A percentile compares a stretch with the other conserved stretches of the same genome.
These are phyloP conservation scores for Xenoacremonium recifei DNA, from an alignment of 2,329 filamentous ascomycete genomes.

Conservation along the genomic window DNA sequence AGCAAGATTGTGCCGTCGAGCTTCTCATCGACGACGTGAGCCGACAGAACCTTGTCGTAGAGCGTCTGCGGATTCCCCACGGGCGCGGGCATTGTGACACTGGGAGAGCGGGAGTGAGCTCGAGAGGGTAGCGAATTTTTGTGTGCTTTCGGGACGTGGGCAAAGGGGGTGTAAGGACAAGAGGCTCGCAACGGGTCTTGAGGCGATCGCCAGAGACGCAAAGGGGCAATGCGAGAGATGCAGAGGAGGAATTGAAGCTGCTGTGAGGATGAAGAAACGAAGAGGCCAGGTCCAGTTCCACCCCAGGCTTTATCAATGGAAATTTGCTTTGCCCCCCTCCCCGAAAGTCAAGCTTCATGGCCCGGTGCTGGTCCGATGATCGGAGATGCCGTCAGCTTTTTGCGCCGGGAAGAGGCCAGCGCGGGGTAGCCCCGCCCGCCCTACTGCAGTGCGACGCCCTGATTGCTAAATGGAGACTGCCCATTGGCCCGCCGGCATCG, in stretches of 20 bases:
- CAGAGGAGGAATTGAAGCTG: conserved; percentile 8
- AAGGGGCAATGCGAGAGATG: too few species aligned
- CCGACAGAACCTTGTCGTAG: conserved; percentile 96
- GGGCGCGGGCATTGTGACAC: conserved; percentile 69
- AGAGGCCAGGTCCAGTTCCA: conserved; percentile 9
- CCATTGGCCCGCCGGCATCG: conserved; percentile 19
- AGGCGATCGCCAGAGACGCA: too few species aligned
- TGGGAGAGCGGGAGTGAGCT: not conserved
- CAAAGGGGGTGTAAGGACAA: too few species aligned
- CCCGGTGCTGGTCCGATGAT: conserved; percentile 27
- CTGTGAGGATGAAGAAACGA: conserved; percentile 8
- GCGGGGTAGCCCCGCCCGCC: conserved; percentile 26
- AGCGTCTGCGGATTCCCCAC: conserved; percentile 75
- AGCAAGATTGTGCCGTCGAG: conserved; percentile 88
- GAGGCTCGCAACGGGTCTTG: too few species aligned
- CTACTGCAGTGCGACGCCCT: conserved; percentile 20
- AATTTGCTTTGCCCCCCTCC: conserved; percentile 21
- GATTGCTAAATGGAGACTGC: conserved; percentile 27
- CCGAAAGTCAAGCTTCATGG: conserved; percentile 25
- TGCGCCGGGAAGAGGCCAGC: conserved; percentile 24
- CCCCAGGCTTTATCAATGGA: conserved; percentile 27
- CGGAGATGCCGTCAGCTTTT: conserved; percentile 28
- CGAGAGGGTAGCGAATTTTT: conserved; percentile 3
- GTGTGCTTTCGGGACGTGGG: too few species aligned
- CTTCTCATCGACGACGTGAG: conserved; percentile 94